A percentile compares a stretch with the other conserved stretches of the same genome.
These are phyloP conservation scores for Stachybotrys elegans DNA, from an alignment of 2,329 filamentous ascomycete genomes.

Conservation along the genomic window DNA sequence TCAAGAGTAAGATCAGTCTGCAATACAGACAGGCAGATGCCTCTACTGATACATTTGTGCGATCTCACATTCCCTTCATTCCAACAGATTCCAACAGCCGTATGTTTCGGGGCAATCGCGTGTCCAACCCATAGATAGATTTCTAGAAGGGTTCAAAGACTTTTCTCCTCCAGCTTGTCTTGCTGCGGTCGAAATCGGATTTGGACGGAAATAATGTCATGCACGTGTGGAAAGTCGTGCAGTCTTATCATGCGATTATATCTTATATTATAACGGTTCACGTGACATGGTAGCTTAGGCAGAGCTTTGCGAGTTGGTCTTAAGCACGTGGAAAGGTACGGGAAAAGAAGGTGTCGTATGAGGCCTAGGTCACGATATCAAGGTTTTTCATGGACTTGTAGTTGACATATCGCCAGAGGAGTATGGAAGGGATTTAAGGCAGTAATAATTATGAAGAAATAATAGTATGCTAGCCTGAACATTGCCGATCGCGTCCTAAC, in stretches of 20 bases:
- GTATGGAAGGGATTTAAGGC: constrained; percentile 10
- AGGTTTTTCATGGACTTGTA: constrained; percentile 13
- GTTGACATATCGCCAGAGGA: constrained; percentile 9
- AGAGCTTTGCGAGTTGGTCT: neutral
- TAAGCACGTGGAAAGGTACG: neutral
- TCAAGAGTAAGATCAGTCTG: too few relatives aligned
- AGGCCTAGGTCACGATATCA: constrained; percentile 3
- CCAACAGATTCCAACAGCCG: too few relatives aligned
- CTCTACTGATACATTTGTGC: too few relatives aligned
- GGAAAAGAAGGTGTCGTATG: neutral
- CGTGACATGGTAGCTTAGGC: neutral
- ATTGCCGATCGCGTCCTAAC: neutral
- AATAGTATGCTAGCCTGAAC: neutral
- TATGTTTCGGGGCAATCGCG: too few relatives aligned
- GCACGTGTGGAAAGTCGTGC: neutral
- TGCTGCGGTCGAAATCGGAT: neutral
- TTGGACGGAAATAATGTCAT: neutral
- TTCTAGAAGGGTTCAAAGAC: neutral
- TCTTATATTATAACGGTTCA: neutral
- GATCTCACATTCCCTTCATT: too few relatives aligned
- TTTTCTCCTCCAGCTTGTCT: neutral
- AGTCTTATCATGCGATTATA: neutral
- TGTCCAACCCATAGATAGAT: neutral
- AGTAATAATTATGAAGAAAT: constrained; percentile 8
- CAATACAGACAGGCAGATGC: too few relatives aligned